phyloP scores from a whole-genome alignment of 768 basidiomycete genomes.

The Coprinellus micaceus region DNA sequence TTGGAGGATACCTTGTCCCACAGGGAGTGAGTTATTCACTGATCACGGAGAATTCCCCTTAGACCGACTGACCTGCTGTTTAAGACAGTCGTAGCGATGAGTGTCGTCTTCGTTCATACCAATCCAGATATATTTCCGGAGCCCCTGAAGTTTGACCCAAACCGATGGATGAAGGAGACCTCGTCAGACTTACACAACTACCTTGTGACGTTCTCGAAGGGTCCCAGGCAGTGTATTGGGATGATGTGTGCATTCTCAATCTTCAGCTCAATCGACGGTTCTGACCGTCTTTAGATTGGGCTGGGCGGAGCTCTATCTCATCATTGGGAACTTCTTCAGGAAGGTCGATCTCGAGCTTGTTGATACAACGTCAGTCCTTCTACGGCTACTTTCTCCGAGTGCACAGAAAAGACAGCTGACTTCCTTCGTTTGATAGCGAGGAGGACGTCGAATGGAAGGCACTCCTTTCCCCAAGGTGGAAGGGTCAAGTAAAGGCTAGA shows the following conservation, averaged over 20 bases:
- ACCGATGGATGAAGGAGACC: slow-evolving; percentile 38
- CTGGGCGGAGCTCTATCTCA: slow-evolving; percentile 41
- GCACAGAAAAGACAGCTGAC: not conserved
- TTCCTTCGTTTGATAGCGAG: not conserved
- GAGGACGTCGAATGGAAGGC: not conserved
- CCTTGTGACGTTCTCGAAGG: slow-evolving; percentile 42
- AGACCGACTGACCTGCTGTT: not conserved
- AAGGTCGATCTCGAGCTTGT: slow-evolving; percentile 32
- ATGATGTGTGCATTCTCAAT: slow-evolving; percentile 33
- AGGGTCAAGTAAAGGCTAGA: not conserved
- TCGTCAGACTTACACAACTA: slow-evolving; percentile 36
- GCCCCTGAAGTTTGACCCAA: slow-evolving; percentile 36
- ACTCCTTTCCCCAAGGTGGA: not conserved
- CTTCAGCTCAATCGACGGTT: not conserved
- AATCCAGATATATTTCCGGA: slow-evolving; percentile 39
- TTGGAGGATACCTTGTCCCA: slow-evolving; percentile 34
- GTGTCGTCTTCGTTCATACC: slow-evolving; percentile 35
- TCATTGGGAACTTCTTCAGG: slow-evolving; percentile 37
- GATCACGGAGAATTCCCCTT: not conserved
- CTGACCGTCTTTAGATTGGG: slow-evolving; percentile 29
- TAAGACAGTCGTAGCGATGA: slow-evolving; percentile 41
- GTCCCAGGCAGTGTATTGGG: slow-evolving; percentile 42
- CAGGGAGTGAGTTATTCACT: slow-evolving; percentile 30
- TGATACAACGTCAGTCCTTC: slow-evolving; percentile 26
- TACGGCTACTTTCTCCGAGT: no score